Percentiles rank a stretch among this genome's conserved stretches.
These are phyloP conservation scores for Blastobotrys muscicola DNA, from an alignment of 805 yeast species.

Conservation along the genomic window DNA sequence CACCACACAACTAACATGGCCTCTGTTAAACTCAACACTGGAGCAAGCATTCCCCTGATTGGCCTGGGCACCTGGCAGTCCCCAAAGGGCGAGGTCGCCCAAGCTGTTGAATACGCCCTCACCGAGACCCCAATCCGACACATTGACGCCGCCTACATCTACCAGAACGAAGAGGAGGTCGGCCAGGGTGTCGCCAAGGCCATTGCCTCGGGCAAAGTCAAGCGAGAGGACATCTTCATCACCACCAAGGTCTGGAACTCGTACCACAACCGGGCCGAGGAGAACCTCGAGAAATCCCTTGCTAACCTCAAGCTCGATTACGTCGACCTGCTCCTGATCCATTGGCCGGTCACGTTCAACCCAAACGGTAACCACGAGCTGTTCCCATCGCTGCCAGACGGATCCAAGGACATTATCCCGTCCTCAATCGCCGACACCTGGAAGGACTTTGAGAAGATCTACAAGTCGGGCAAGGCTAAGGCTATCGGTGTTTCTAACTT, in stretches of 20 bases:
- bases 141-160: constrained; percentile 67
- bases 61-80: constrained; percentile 73
- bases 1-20: no score
- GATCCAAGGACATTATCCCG: constrained; percentile 7
- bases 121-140: constrained; percentile 54
- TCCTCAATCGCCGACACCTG: constrained; percentile 39
- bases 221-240: constrained; percentile 55
- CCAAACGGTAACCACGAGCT: constrained; percentile 30
- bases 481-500: constrained; percentile 76
- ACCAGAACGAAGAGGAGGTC: constrained; percentile 56
- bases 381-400: constrained; percentile 30
- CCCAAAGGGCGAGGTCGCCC: constrained; percentile 41
- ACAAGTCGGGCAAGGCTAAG: constrained; percentile 34
- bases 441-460: constrained; percentile 52
- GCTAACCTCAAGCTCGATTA: constrained; percentile 59
- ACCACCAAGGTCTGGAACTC: constrained; percentile 53
- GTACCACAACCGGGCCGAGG: constrained; percentile 33
- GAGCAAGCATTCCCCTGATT: constrained; percentile 52
- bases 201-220: constrained; percentile 41
- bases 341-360: constrained; percentile 65
- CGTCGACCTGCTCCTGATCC: constrained; percentile 69
- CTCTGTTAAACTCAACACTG: constrained; percentile 38
- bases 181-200: constrained; percentile 35
- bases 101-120: constrained; percentile 52
- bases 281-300: constrained; percentile 50